A percentile compares a stretch with the other conserved stretches of the same genome.
phyloP scores from a whole-genome alignment of 2,329 filamentous ascomycete species.

The Penicillium brevicompactum region DNA sequence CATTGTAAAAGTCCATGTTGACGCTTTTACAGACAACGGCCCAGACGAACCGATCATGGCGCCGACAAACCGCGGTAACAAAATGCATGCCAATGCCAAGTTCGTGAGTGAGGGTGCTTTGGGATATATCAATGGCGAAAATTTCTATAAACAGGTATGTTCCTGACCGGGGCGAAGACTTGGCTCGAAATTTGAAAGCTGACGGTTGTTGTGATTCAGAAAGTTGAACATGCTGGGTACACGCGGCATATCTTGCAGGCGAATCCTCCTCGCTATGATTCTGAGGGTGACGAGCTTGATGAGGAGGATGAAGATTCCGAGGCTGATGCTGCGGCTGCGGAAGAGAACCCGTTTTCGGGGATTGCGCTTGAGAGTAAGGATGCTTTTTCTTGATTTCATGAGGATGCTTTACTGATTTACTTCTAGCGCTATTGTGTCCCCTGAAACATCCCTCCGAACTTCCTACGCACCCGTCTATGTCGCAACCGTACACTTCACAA shows the following conservation, averaged over 20 bases:
- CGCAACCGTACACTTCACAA: slow-evolving; percentile 59
- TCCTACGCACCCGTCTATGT: slow-evolving; percentile 60
- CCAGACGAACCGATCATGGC: slow-evolving; percentile 57
- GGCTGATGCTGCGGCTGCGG: slow-evolving; percentile 58
- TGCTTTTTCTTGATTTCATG: background rate
- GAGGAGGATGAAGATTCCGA: slow-evolving; percentile 60
- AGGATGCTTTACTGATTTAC: slow-evolving; percentile 13
- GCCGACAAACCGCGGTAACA: slow-evolving; percentile 63
- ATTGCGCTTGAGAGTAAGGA: slow-evolving; percentile 59
- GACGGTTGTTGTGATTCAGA: slow-evolving; percentile 41
- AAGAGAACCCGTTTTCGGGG: slow-evolving; percentile 64
- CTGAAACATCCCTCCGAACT: slow-evolving; percentile 64
- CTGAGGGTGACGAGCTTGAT: slow-evolving; percentile 65
- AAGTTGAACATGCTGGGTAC: slow-evolving; percentile 65
- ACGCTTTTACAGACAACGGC: slow-evolving; percentile 34
- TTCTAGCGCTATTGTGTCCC: slow-evolving; percentile 60
- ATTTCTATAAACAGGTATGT: slow-evolving; percentile 59
- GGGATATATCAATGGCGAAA: slow-evolving; percentile 53
- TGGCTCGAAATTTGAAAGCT: slow-evolving; percentile 6
- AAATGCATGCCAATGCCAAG: slow-evolving; percentile 60
- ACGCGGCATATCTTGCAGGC: slow-evolving; percentile 59
- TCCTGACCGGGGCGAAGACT: background rate
- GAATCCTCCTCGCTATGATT: slow-evolving; percentile 63
- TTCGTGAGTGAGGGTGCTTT: slow-evolving; percentile 59
- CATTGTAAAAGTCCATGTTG: slow-evolving; percentile 2